phyloP scores from a whole-genome alignment of 306 rosid genomes.

The Gleditsia sinensis region DNA sequence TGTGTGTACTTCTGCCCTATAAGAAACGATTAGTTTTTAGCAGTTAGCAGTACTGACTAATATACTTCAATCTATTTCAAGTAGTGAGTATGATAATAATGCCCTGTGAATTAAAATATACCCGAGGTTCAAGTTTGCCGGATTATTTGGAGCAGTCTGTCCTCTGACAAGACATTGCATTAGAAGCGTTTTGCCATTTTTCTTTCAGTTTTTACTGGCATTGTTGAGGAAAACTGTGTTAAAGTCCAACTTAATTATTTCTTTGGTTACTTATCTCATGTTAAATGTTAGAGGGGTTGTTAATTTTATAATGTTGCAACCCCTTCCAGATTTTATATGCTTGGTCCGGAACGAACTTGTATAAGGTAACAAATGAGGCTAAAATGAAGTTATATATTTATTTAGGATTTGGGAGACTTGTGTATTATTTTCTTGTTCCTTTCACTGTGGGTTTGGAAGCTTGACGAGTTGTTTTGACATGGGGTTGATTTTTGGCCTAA shows the following conservation, averaged over 20 bases:
- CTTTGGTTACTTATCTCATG: background rate
- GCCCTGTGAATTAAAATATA: background rate
- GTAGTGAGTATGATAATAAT: too few relatives aligned
- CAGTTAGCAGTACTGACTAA: background rate
- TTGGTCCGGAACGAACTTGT: background rate
- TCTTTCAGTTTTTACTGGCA: background rate
- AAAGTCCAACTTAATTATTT: background rate
- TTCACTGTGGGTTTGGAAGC: background rate
- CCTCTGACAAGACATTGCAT: background rate
- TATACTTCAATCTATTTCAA: background rate
- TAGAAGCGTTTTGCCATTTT: background rate
- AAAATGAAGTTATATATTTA: too few relatives aligned
- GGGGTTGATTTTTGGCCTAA: background rate
- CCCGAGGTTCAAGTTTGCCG: too few relatives aligned
- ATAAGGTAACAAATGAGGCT: background rate
- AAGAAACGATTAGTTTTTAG: background rate
- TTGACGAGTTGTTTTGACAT: background rate
- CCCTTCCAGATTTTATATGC: background rate
- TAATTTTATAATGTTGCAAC: background rate
- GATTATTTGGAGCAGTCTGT: background rate
- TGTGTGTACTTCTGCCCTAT: background rate
- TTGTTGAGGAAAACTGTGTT: background rate
- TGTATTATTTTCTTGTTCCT: background rate
- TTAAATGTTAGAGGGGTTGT: background rate
- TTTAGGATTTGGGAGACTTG: background rate